Evolutionary conservation across 163 green algal genomes (phyloP).

Genomic region (Coccomyxa subellipsoidea): DNA sequence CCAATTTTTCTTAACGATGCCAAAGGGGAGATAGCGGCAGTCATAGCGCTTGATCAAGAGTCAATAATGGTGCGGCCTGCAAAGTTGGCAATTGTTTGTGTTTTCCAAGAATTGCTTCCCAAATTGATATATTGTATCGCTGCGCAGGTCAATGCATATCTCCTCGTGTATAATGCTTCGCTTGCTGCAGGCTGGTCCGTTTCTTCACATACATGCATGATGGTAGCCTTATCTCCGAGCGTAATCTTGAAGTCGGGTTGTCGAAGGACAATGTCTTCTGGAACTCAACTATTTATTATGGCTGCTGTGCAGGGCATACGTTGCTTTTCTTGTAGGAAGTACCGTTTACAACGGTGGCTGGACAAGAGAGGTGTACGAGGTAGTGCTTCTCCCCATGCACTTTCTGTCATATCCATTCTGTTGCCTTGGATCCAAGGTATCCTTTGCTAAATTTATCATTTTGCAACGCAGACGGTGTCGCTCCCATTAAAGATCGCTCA

Average conservation of each 20-base stretch:
- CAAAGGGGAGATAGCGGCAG: too few relatives aligned
- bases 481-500: conserved; percentile 35
- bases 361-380: conserved; percentile 45
- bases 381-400: conserved; percentile 3
- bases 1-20: too few relatives aligned
- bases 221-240: not conserved
- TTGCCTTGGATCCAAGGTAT: not conserved
- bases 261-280: not conserved
- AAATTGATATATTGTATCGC: not conserved
- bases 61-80: not conserved
- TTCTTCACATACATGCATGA: not conserved
- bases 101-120: not conserved
- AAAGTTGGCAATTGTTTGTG: not conserved
- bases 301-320: conserved; percentile 52
- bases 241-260: not conserved
- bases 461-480: not conserved
- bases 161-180: conserved; percentile 56
- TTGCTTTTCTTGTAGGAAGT: conserved; percentile 47
- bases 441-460: not conserved
- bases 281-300: too few relatives aligned
- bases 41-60: not conserved
- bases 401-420: not conserved
- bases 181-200: conserved; percentile 50
- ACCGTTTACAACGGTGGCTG: conserved; percentile 25
- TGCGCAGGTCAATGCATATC: conserved; percentile 33